These are phyloP conservation scores for Hamigera avellanea DNA, from an alignment of 495 filamentous ascomycete genomes.

Conservation along the genomic window DNA sequence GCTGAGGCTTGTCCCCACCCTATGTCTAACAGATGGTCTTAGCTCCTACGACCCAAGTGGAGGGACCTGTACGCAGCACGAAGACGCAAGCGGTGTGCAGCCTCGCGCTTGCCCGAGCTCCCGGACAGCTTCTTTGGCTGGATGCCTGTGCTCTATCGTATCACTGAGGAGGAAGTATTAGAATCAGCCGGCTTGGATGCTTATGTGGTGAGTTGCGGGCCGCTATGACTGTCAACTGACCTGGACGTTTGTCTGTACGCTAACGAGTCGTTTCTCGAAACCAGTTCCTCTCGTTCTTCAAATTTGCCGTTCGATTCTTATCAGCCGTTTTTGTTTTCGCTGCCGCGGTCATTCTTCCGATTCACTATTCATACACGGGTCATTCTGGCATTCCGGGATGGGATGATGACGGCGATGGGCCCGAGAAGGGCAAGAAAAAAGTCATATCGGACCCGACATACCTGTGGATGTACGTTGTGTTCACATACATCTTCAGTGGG, in stretches of 20 bases:
- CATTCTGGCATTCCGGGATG: conserved; percentile 31
- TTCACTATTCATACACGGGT: conserved; percentile 61
- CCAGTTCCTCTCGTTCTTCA: conserved; percentile 88
- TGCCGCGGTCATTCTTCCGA: conserved; percentile 66
- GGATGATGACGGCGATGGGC: conserved; percentile 16
- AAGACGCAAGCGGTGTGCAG: conserved; percentile 54
- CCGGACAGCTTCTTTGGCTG: conserved; percentile 86
- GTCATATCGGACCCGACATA: conserved; percentile 36
- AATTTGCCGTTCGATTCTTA: conserved; percentile 81
- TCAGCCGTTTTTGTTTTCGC: conserved; percentile 68
- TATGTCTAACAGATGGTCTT: conserved; percentile 2
- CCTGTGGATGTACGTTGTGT: conserved; percentile 87
- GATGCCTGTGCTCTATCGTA: conserved; percentile 79
- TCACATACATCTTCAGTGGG: conserved; percentile 81
- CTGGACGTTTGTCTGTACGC: background rate
- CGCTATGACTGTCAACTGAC: background rate
- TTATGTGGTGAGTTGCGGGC: conserved; percentile 62
- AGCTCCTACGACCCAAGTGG: conserved; percentile 85
- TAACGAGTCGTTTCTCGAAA: background rate
- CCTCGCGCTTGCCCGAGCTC: conserved; percentile 69
- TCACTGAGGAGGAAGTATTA: conserved; percentile 82
- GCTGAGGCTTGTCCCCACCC: background rate
- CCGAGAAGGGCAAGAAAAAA: conserved; percentile 18
- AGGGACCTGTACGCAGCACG: conserved; percentile 83
- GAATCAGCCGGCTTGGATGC: conserved; percentile 89